Evolutionary conservation across 352 stramenopile genomes (phyloP).

Genomic region (Phytophthora cactorum): DNA sequence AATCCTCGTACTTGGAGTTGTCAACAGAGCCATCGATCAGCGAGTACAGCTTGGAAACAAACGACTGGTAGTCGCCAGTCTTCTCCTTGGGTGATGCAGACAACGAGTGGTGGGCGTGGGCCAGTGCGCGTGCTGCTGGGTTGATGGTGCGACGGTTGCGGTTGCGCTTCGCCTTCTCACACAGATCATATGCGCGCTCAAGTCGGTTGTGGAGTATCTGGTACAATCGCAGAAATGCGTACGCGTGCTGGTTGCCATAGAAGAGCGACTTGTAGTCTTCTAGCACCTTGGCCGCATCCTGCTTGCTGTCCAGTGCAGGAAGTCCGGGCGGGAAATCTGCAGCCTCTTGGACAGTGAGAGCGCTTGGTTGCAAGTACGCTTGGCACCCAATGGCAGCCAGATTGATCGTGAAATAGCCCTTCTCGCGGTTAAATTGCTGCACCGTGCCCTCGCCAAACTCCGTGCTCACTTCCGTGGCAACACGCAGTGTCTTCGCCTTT

Average conservation of each 20-base stretch:
- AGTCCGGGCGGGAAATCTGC: conserved; percentile 78
- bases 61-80: conserved; percentile 86
- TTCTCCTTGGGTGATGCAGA: conserved; percentile 65
- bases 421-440: conserved; percentile 73
- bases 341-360: conserved; percentile 79
- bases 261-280: conserved; percentile 58
- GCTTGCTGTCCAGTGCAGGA: conserved; percentile 64
- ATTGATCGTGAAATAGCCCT: conserved; percentile 71
- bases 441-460: conserved; percentile 86
- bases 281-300: conserved; percentile 51
- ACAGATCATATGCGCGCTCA: conserved; percentile 81
- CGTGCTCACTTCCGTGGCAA: conserved; percentile 78
- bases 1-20: conserved; percentile 90
- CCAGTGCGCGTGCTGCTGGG: conserved; percentile 77
- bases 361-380: conserved; percentile 77
- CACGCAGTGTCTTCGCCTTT: conserved; percentile 65
- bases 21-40: conserved; percentile 89
- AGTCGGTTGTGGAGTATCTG: conserved; percentile 89
- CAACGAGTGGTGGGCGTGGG: conserved; percentile 70
- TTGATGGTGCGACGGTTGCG: conserved; percentile 89
- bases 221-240: conserved; percentile 91
- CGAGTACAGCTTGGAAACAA: conserved; percentile 87
- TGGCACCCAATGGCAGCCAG: conserved; percentile 59
- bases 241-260: conserved; percentile 86
- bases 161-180: conserved; percentile 88